Conservation (phyloP, 148 eudicot species). For the Persicaria tinctoria region DNA sequence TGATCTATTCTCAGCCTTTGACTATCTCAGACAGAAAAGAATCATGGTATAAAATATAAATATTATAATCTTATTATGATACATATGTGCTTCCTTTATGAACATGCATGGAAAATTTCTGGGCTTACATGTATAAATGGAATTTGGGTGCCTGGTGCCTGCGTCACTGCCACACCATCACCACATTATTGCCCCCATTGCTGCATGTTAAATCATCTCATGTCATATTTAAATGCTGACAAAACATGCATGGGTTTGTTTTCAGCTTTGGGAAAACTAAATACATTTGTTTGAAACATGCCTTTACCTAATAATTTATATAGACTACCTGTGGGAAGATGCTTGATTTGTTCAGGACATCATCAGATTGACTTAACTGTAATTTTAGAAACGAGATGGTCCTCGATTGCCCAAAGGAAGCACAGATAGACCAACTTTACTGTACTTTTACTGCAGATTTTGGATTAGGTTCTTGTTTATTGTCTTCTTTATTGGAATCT, state of each 20-base stretch:
- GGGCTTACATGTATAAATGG: not conserved
- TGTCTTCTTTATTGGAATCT: not conserved
- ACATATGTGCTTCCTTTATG: not conserved
- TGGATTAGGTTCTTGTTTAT: not conserved
- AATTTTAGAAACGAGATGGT: constrained; percentile 1
- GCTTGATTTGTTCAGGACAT: not conserved
- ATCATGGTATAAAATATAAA: constrained; percentile 72
- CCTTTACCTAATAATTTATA: not conserved
- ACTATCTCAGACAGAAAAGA: constrained; percentile 77
- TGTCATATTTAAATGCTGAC: not conserved
- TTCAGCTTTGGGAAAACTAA: not conserved
- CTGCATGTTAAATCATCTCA: constrained; percentile 1
- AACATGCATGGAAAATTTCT: not conserved
- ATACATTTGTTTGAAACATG: not conserved
- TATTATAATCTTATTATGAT: not conserved
- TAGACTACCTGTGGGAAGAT: not conserved
- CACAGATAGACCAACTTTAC: not conserved
- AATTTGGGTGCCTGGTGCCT: not conserved
- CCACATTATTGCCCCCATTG: not conserved
- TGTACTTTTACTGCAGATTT: not conserved
- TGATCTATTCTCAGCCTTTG: constrained; percentile 91
- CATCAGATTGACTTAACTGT: not conserved
- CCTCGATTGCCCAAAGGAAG: not conserved
- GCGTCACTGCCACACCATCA: not conserved
- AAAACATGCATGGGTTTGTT: not conserved